Conservation (phyloP, 1,284 basidiomycete genomes). For the Trichosporon coremiiforme region DNA sequence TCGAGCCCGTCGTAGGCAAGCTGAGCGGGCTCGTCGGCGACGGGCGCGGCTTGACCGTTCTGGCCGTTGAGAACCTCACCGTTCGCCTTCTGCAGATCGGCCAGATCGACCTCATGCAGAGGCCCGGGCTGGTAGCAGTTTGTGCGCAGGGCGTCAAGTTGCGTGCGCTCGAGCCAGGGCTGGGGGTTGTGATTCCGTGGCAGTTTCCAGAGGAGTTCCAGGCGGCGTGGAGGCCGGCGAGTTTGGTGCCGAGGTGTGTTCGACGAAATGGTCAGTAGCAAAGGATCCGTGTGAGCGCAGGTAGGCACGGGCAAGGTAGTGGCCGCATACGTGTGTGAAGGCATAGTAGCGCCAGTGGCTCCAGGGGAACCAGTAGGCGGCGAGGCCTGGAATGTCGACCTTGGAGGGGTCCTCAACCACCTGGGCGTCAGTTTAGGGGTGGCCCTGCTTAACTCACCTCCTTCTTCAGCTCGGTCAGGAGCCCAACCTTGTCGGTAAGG, state of each 20-base stretch:
- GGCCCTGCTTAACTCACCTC: conserved; percentile 40
- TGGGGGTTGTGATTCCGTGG: conserved; percentile 28
- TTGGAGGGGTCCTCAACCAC: conserved; percentile 40
- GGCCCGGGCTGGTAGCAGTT: conserved; percentile 50
- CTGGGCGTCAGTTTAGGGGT: conserved; percentile 31
- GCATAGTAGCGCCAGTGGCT: conserved; percentile 54
- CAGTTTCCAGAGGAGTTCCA: conserved; percentile 4
- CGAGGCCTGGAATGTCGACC: conserved; percentile 40
- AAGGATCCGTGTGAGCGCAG: conserved; percentile 48
- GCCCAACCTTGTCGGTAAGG: conserved; percentile 70
- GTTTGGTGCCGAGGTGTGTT: conserved; percentile 18
- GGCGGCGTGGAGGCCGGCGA: not conserved
- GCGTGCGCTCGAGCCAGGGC: conserved; percentile 47
- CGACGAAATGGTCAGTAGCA: conserved; percentile 22
- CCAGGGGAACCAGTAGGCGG: conserved; percentile 50
- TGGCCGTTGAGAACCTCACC: not conserved
- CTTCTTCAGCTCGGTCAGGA: conserved; percentile 44
- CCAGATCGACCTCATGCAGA: conserved; percentile 43
- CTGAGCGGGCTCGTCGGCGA: not conserved
- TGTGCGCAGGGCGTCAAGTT: conserved; percentile 50
- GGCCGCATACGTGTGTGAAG: conserved; percentile 50
- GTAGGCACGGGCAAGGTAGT: conserved; percentile 34
- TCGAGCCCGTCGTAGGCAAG: not conserved
- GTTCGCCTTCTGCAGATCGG: conserved; percentile 14
- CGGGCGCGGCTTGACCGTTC: conserved; percentile 9